A percentile compares a stretch with the other conserved stretches of the same genome.
Conservation (phyloP, 176 grass and related monocot species). For the Hordeum marinum region DNA sequence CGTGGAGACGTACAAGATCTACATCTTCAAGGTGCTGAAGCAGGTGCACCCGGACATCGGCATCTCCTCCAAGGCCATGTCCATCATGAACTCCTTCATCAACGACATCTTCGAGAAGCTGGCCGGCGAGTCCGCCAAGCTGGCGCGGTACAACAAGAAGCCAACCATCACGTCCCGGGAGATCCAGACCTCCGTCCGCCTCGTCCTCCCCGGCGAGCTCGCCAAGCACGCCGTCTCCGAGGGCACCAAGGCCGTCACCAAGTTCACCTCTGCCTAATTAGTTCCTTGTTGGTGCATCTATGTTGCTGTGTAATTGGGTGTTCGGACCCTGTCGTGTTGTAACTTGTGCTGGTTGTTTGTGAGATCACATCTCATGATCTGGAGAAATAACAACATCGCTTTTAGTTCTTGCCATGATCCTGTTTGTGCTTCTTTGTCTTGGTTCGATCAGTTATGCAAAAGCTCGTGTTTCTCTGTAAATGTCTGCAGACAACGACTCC, state of each 20-base stretch:
- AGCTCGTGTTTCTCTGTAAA: no score
- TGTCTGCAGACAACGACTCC: no score
- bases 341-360: not conserved
- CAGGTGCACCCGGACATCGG: constrained; percentile 89
- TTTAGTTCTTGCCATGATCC: no score
- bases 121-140: constrained; percentile 26
- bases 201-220: constrained; percentile 60
- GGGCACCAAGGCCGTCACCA: constrained; percentile 60
- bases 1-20: constrained; percentile 92
- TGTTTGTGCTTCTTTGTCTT: no score
- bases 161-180: constrained; percentile 52
- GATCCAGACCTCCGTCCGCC: constrained; percentile 59
- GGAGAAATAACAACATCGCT: not conserved
- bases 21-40: constrained; percentile 97
- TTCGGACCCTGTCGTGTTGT: not conserved
- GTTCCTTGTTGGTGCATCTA: not conserved
- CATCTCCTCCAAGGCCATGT: constrained; percentile 96
- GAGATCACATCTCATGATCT: not conserved
- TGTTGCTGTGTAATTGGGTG: not conserved
- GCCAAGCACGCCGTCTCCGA: constrained; percentile 60
- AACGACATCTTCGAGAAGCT: constrained; percentile 95
- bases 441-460: no score
- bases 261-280: constrained; percentile 36
- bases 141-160: constrained; percentile 59
- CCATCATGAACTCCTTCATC: constrained; percentile 96